A percentile compares a stretch with the other conserved stretches of the same genome.
Conservation (phyloP, 2,329 filamentous ascomycete species). For the Epichloe sp. region DNA sequence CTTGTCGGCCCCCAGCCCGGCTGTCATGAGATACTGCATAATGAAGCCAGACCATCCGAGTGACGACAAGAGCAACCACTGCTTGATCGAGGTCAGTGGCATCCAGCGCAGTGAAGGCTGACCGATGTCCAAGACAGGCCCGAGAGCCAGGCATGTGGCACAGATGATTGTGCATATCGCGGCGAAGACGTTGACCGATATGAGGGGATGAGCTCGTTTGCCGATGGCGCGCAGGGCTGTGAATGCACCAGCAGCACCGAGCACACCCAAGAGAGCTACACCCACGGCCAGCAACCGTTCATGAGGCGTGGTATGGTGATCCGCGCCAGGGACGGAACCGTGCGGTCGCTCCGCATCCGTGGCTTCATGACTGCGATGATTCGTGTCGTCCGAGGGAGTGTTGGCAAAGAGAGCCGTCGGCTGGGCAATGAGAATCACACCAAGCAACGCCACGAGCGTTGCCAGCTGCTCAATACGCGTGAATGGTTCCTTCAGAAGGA, state of each 20-base stretch:
- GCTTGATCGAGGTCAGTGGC: constrained; percentile 25
- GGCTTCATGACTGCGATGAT: neutral
- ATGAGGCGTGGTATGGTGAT: constrained; percentile 36
- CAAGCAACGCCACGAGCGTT: constrained; percentile 59
- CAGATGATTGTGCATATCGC: constrained; percentile 57
- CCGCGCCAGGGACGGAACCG: constrained; percentile 15
- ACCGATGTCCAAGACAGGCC: constrained; percentile 28
- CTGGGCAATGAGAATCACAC: constrained; percentile 72
- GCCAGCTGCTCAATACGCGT: constrained; percentile 65
- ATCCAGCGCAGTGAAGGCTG: constrained; percentile 34
- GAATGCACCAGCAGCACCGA: constrained; percentile 62
- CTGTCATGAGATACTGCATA: constrained; percentile 77
- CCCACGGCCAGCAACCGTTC: constrained; percentile 59
- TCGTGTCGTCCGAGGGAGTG: constrained; percentile 4
- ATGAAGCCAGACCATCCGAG: constrained; percentile 65
- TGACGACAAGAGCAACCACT: constrained; percentile 56
- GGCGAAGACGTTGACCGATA: constrained; percentile 77
- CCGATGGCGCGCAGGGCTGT: constrained; percentile 71
- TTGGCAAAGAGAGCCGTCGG: constrained; percentile 44
- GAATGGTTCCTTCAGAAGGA: constrained; percentile 64
- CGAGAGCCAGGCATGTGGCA: constrained; percentile 41
- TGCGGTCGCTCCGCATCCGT: neutral
- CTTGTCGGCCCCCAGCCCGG: constrained; percentile 60
- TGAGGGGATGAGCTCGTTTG: constrained; percentile 64
- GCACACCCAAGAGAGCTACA: constrained; percentile 61